Evolutionary conservation across 148 eudicot species (phyloP), one percentile per base, ranked within the genome.

Genomic region (Camellia granthamiana): DNA sequence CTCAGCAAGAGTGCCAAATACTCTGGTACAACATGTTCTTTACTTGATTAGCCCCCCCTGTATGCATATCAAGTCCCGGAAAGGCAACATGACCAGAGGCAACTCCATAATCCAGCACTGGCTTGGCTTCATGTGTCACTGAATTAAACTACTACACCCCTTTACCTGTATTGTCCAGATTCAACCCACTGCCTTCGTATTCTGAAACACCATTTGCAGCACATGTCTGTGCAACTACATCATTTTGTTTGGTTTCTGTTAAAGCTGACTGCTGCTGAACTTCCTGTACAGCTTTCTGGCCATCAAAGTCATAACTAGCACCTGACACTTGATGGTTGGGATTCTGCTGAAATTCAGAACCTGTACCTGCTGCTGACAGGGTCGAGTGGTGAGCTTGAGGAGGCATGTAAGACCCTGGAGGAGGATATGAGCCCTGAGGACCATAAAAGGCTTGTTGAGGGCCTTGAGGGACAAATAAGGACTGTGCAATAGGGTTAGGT

Each of bases 401-500:
- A 19, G 80, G 80, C 52, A 76, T 49, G 76, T 70, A 76, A 46
- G 74, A 47, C 70, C 30, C 82, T 7, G 81, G 80, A 67, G 81
- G 82, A 61, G 77, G 77, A 81, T 70, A 47, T n/a, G 79, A 44
- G 60, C 76, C 75, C 43, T 74, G 87, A 65, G 81, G 67, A 60
- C 70, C 84, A 75, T 60, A 75, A 69, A 56, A 74, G 43, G 65
- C 72, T 59, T 82, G 82, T 56, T 78, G 87, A 78, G 77, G 84
- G n/a, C 42, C 82, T 76, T 84, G 83, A 23, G 80, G 69, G 38
- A 21, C 77, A 54, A 14, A 18, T 60, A 79, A 72, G 11, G 82
- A 75, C 69, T 82, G 84, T 12, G 82, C 6, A 44, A 86, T 58
- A 47, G 85, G 85, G 75, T 84, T 84, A 59, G 87, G 87, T 18